phyloP scores from a whole-genome alignment of 306 rosid genomes.

The Mucuna pruriens region DNA sequence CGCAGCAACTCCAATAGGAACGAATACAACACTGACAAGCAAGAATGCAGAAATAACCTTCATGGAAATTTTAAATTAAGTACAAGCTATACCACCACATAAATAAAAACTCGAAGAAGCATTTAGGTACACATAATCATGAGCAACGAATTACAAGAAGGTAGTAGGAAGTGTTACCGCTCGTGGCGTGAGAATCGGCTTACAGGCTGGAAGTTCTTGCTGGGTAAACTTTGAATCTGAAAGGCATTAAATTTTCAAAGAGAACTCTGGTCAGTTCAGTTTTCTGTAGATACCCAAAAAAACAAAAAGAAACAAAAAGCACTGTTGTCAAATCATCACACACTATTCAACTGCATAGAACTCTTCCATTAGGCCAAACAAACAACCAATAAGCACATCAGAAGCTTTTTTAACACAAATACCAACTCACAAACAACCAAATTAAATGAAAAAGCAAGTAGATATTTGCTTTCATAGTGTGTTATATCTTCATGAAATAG shows the following conservation, averaged over 20 bases:
- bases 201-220: slow-evolving; percentile 97
- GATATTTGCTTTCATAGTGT: background rate
- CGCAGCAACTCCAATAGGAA: slow-evolving; percentile 87
- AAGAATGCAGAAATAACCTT: slow-evolving; percentile 93
- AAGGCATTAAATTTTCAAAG: slow-evolving; percentile 18
- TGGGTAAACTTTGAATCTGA: slow-evolving; percentile 93
- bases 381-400: background rate
- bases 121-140: background rate
- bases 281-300: background rate
- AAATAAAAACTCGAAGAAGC: background rate
- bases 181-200: slow-evolving; percentile 91
- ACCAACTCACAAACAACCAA: background rate
- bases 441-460: background rate
- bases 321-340: background rate
- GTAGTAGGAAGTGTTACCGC: slow-evolving; percentile 58
- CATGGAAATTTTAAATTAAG: slow-evolving; percentile 23
- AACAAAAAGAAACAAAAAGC: background rate
- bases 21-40: slow-evolving; percentile 74
- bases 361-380: slow-evolving; percentile 23
- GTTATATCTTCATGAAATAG: background rate
- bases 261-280: slow-evolving; percentile 31
- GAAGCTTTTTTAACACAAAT: slow-evolving; percentile 5
- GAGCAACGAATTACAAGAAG: background rate
- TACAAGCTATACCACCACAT: background rate
- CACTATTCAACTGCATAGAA: slow-evolving; percentile 14